Evolutionary conservation across 495 filamentous ascomycete species (phyloP).

Genomic region (Cladorrhinum samala): DNA sequence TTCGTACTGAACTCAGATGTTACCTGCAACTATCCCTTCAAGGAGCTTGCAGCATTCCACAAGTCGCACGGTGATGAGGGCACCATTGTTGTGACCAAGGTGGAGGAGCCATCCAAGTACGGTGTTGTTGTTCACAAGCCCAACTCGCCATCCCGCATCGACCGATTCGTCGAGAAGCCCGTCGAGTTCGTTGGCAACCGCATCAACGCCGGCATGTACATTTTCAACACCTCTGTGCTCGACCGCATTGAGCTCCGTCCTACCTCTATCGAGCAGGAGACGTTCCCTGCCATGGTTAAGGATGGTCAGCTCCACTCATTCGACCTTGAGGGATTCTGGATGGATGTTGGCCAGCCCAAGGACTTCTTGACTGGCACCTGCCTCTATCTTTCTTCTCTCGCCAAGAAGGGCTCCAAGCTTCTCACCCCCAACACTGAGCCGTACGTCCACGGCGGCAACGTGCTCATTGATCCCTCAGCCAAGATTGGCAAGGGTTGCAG

Average conservation of each 20-base stretch:
- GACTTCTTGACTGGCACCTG: slow-evolving; percentile 97
- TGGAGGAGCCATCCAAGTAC: slow-evolving; percentile 98
- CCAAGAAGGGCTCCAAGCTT: slow-evolving; percentile 86
- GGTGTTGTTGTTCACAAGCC: slow-evolving; percentile 98
- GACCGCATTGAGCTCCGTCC: slow-evolving; percentile 91
- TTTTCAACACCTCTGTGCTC: slow-evolving; percentile 89
- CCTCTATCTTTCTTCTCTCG: slow-evolving; percentile 87
- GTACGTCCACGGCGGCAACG: slow-evolving; percentile 91
- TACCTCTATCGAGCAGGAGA: slow-evolving; percentile 99
- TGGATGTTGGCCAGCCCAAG: slow-evolving; percentile 99
- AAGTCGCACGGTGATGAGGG: slow-evolving; percentile 89
- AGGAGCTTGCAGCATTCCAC: slow-evolving; percentile 84
- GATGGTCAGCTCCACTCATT: slow-evolving; percentile 95
- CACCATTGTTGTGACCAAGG: slow-evolving; percentile 98
- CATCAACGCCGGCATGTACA: slow-evolving; percentile 99
- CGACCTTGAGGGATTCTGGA: slow-evolving; percentile 99
- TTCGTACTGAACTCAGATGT: slow-evolving; percentile 99
- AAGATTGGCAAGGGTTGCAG: slow-evolving; percentile 99
- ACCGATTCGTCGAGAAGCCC: slow-evolving; percentile 99
- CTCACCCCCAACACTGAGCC: slow-evolving; percentile 69
- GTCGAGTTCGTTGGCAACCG: slow-evolving; percentile 99
- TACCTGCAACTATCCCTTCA: slow-evolving; percentile 97
- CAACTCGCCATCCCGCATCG: slow-evolving; percentile 83
- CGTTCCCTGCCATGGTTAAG: slow-evolving; percentile 88
- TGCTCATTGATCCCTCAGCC: slow-evolving; percentile 89